A percentile compares a stretch with the other conserved stretches of the same genome.
phyloP scores from a whole-genome alignment of 2,329 filamentous ascomycete genomes.

The Diaporthe batatas region DNA sequence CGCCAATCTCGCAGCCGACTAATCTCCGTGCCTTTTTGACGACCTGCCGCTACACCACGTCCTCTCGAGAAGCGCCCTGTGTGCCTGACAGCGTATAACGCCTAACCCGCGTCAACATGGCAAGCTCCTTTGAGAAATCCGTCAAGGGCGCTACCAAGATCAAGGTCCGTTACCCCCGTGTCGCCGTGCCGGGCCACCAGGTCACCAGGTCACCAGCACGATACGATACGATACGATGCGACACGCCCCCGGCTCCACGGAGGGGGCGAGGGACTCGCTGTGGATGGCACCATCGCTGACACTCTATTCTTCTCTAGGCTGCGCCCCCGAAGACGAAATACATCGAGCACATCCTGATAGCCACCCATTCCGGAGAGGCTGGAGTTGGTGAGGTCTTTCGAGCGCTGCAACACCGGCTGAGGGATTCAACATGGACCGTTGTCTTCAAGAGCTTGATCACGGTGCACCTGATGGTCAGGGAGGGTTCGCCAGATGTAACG shows the following conservation, averaged over 20 bases:
- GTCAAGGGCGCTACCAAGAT: slow-evolving; percentile 99
- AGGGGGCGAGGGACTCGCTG: neutral
- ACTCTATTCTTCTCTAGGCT: slow-evolving; percentile 67
- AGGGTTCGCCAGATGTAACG: slow-evolving; percentile 91
- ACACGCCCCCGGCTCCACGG: neutral
- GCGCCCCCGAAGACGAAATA: slow-evolving; percentile 99
- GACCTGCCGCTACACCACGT: slow-evolving; percentile 20
- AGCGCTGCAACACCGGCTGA: slow-evolving; percentile 86
- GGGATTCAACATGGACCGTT: slow-evolving; percentile 99
- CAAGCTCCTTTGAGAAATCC: slow-evolving; percentile 96
- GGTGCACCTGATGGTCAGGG: slow-evolving; percentile 96
- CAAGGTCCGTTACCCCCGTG: slow-evolving; percentile 72
- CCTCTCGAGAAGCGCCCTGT: slow-evolving; percentile 6
- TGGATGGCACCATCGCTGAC: slow-evolving; percentile 43
- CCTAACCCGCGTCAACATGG: slow-evolving; percentile 64
- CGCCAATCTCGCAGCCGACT: slow-evolving; percentile 28
- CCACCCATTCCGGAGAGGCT: slow-evolving; percentile 93
- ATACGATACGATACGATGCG: slow-evolving; percentile 8
- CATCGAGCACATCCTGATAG: slow-evolving; percentile 96
- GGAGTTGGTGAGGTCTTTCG: slow-evolving; percentile 97
- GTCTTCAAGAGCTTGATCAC: slow-evolving; percentile 98
- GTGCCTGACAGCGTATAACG: neutral
- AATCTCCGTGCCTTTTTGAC: slow-evolving; percentile 34
- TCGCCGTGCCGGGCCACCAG: neutral
- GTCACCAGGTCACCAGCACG: too few species aligned